A percentile compares a stretch with the other conserved stretches of the same genome.
These are phyloP conservation scores for Ceratocystis diversiconidia DNA, from an alignment of 2,329 filamentous ascomycete species.

Conservation along the genomic window DNA sequence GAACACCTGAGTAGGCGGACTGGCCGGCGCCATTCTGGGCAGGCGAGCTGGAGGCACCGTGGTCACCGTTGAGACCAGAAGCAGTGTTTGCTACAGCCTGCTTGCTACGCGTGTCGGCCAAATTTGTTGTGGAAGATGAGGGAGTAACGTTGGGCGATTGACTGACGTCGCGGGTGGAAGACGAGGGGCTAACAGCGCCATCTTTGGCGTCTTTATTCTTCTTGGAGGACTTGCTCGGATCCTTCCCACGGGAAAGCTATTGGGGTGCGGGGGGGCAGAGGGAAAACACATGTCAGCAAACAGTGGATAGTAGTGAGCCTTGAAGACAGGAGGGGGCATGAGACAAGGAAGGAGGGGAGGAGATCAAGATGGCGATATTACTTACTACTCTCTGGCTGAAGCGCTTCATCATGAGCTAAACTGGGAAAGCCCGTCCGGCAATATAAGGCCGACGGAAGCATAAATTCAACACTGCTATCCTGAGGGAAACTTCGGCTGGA, in stretches of 20 bases:
- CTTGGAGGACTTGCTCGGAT: constrained; percentile 67
- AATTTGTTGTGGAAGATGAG: constrained; percentile 74
- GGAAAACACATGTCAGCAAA: neutral
- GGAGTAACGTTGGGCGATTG: constrained; percentile 59
- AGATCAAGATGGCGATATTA: constrained; percentile 21
- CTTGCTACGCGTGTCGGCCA: constrained; percentile 77
- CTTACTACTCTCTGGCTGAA: constrained; percentile 95
- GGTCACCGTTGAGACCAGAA: constrained; percentile 4
- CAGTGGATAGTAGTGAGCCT: neutral
- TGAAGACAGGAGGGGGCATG: neutral
- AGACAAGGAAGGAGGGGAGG: neutral
- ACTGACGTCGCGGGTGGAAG: constrained; percentile 39
- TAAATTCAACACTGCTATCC: too few relatives aligned
- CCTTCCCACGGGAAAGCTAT: constrained; percentile 86
- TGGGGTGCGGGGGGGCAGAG: neutral
- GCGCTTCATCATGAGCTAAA: constrained; percentile 67
- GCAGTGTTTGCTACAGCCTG: constrained; percentile 27
- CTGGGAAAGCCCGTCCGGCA: constrained; percentile 20
- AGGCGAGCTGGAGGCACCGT: constrained; percentile 24
- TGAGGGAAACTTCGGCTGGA: too few relatives aligned
- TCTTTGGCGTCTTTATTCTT: constrained; percentile 60
- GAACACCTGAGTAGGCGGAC: constrained; percentile 25
- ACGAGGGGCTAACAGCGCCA: constrained; percentile 68
- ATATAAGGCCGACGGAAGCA: constrained; percentile 15
- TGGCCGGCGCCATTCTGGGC: constrained; percentile 25